Conservation (phyloP, 2,329 filamentous ascomycete species). For the Orbilia ellipsospora region DNA sequence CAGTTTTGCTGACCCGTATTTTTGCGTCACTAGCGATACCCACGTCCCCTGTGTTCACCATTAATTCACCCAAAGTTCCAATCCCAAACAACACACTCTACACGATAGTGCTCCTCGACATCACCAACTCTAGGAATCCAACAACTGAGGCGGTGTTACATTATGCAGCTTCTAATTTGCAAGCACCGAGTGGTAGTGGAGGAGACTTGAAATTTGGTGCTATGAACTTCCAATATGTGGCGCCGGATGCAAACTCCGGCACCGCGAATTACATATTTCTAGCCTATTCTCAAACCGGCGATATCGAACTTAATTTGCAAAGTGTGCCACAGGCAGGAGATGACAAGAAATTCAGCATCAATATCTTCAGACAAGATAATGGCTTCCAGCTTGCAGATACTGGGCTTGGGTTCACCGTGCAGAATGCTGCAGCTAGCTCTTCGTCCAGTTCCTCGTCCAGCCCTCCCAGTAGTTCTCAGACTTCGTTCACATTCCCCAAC, state of each 20-base stretch:
- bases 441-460: constrained; percentile 10
- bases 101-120: constrained; percentile 47
- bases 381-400: constrained; percentile 44
- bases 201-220: constrained; percentile 34
- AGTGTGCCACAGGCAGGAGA: constrained; percentile 32
- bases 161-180: constrained; percentile 43
- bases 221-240: constrained; percentile 39
- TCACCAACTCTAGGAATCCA: constrained; percentile 40
- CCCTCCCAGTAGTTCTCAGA: neutral
- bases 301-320: constrained; percentile 37
- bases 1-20: constrained; percentile 12
- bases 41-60: constrained; percentile 38
- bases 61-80: constrained; percentile 26
- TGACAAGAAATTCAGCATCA: constrained; percentile 34
- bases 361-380: constrained; percentile 41
- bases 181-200: constrained; percentile 12
- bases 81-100: constrained; percentile 49
- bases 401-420: constrained; percentile 32
- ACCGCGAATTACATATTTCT: constrained; percentile 34
- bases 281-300: constrained; percentile 32
- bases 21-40: constrained; percentile 22
- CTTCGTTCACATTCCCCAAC: constrained; percentile 37
- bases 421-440: neutral
- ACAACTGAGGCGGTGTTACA: constrained; percentile 32
- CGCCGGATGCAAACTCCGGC: constrained; percentile 4